These are phyloP conservation scores for Avena sativa DNA, from an alignment of 176 grass and related monocot genomes.

Conservation along the genomic window DNA sequence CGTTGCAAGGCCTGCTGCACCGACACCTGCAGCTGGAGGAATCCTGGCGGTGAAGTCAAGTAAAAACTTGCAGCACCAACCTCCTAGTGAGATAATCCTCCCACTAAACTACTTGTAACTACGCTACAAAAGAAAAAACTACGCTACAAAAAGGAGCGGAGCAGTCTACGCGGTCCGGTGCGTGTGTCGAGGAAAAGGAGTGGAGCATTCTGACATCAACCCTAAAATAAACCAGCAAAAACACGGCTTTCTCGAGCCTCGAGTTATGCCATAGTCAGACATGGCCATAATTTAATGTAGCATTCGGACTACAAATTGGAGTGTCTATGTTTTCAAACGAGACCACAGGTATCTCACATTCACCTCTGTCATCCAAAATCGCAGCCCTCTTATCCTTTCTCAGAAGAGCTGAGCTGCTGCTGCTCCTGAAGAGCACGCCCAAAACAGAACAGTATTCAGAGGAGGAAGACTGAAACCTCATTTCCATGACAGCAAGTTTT, in stretches of 20 bases:
- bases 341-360: neutral
- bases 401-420: no score
- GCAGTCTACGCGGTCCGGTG: neutral
- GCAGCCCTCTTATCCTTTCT: neutral
- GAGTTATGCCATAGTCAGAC: neutral
- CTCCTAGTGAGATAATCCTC: neutral
- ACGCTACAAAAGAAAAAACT: no score
- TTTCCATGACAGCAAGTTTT: neutral
- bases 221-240: neutral
- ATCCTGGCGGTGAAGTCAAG: slow-evolving; percentile 43
- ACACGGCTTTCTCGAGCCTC: neutral
- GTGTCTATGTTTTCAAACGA: neutral
- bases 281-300: neutral
- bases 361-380: neutral
- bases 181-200: neutral
- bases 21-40: slow-evolving; percentile 3
- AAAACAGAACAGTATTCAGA: neutral
- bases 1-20: neutral
- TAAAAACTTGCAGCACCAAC: slow-evolving; percentile 27
- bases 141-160: no score
- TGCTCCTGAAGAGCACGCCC: neutral
- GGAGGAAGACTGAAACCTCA: neutral
- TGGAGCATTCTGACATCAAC: neutral
- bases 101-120: no score
- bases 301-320: no score